Evolutionary conservation across 225 moss, liverwort and hornwort genomes (phyloP).

Genomic region (Physcomitrium patens): DNA sequence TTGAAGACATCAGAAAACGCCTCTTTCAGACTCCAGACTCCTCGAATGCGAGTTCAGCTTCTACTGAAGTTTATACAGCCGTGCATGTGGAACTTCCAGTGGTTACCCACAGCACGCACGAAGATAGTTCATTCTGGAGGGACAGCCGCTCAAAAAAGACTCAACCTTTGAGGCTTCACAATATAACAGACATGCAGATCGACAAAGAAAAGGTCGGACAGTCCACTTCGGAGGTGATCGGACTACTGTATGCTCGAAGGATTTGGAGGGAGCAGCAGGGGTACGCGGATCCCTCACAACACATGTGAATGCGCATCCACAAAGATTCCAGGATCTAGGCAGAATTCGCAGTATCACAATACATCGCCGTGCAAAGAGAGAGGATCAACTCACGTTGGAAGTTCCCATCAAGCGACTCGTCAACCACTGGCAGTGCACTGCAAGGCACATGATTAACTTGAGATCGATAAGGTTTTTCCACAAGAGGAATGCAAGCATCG

Average conservation of each 20-base stretch:
- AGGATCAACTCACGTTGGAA: not conserved
- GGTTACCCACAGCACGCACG: no score
- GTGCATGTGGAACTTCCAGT: no score
- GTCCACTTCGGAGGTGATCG: conserved; percentile 43
- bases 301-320: conserved; percentile 8
- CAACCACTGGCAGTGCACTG: no score
- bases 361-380: conserved; percentile 28
- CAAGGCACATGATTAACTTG: no score
- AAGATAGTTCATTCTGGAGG: conserved; percentile 23
- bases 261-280: conserved; percentile 44
- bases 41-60: no score
- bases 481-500: conserved; percentile 9
- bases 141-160: conserved; percentile 34
- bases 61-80: no score
- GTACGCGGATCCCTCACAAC: conserved; percentile 24
- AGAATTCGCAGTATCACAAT: not conserved
- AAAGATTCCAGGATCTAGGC: conserved; percentile 12
- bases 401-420: no score
- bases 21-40: no score
- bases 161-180: conserved; percentile 16
- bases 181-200: conserved; percentile 22
- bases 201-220: conserved; percentile 34
- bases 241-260: conserved; percentile 51
- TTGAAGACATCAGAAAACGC: no score
- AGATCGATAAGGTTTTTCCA: conserved; percentile 1